phyloP scores from a whole-genome alignment of 306 rosid species.

The Cucumis melo region DNA sequence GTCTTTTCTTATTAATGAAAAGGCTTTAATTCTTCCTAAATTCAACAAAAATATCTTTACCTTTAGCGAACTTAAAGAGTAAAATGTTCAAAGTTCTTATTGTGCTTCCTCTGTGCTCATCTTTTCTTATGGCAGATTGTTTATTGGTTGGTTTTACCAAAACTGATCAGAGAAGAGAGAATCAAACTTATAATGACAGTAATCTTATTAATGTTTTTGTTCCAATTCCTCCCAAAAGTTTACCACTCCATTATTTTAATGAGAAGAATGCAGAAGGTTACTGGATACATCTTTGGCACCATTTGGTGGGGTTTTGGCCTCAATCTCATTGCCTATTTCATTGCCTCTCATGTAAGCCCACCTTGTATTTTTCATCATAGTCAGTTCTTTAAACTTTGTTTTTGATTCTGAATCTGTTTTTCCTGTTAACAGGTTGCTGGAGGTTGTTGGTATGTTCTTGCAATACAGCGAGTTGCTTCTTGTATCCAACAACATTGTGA shows the following conservation, averaged over 20 bases:
- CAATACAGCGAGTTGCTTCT: slow-evolving; percentile 83
- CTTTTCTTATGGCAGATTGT: slow-evolving; percentile 49
- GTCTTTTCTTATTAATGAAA: no score
- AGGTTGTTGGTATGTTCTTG: slow-evolving; percentile 99
- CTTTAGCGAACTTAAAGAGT: background rate
- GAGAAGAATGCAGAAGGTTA: slow-evolving; percentile 95
- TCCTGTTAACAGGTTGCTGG: slow-evolving; percentile 64
- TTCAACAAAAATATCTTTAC: background rate
- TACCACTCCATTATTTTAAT: slow-evolving; percentile 84
- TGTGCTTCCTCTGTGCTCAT: background rate
- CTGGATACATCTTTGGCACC: slow-evolving; percentile 95
- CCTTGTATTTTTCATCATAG: background rate
- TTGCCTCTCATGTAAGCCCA: slow-evolving; percentile 83
- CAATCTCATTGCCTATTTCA: slow-evolving; percentile 93
- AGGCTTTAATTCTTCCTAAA: background rate
- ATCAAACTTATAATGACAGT: slow-evolving; percentile 86
- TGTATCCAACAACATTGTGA: slow-evolving; percentile 75
- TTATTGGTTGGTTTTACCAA: slow-evolving; percentile 82
- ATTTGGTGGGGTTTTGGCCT: slow-evolving; percentile 99
- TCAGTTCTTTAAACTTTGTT: background rate
- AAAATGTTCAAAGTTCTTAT: background rate
- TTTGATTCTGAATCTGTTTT: background rate
- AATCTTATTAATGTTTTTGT: slow-evolving; percentile 61
- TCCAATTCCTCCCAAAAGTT: slow-evolving; percentile 93
- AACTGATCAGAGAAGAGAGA: slow-evolving; percentile 72